Base-by-base conservation (phyloP, 2,329 filamentous ascomycete genomes). In the Claviceps citrina region DNA sequence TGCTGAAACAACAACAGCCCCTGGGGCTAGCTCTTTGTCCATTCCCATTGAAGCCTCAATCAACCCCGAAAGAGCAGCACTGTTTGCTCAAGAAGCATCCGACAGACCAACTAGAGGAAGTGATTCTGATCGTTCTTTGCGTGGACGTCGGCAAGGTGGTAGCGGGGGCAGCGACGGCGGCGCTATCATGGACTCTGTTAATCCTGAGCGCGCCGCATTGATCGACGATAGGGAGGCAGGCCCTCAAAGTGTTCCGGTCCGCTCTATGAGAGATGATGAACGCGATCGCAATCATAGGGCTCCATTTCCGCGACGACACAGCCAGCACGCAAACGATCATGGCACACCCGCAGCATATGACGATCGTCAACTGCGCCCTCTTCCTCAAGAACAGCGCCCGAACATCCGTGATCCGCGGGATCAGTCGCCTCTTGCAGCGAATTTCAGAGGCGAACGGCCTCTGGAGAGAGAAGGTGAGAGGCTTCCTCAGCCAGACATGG, bases 21-120 rank as follows among this genome's bases (percentile, higher is more conserved):
- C 46, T 12, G 47, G 57, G 9, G 47, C 58, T 28, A 45, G 49
- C 27, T 40, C 56, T 27, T 43, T 43, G 12, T 24, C 46, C 4
- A 51, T 54, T 4, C 33, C 48, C 4, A 52, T 58, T 15, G 71
- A 70, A 9, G 68, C 69, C 7, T 58, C 60, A 7, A 68, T 75
- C 49, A 74, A 75, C 44, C 70, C 72, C 1, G 69, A 73, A 38
- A 64, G 72, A 42, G 68, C 70, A 24, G 64, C 69, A 7, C 55
- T 71, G 5, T 64, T 73, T 38, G 60, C 60, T 1, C 49, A 62
- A 43, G 58, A 63, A 20, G 46, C 44, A 16, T 40, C 46, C 24
- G 53, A 56, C 18, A 48, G 52, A 22, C 26, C 47, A n/a, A 8
- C 44, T 24, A 51, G 55, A n/a, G 49, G 45, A 16, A 47, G 47